Base-by-base conservation (phyloP, 257 asterid species). In the Nicotiana tomentosiformis region DNA sequence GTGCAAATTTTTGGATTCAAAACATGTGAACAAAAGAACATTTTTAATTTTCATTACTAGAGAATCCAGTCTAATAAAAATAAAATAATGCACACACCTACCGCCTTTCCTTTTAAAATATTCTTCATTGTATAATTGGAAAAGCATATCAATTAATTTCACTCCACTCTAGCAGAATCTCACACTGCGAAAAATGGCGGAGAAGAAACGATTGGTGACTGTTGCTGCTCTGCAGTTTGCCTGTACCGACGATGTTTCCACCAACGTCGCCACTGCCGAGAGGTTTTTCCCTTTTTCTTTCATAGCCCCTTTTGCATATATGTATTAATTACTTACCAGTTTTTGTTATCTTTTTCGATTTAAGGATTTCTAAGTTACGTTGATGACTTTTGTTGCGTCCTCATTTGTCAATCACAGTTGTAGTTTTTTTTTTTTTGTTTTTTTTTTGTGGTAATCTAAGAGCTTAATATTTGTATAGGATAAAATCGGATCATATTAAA, bases 231-330 rank as follows among this genome's bases (percentile, higher is more conserved):
- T 23, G 26, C 26, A 23, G 26, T 23, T 23, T 23, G 26, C 26
- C 26, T 23, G 26, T 89, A 87, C 98, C 30, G 98, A 95, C 84
- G 98, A 95, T 80, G 85, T 92, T 78, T 78, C 96, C 78, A 90
- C 93, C 87, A 95, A 93, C 89, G 93, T 95, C 80, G 90, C 88
- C 49, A 81, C 87, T 4, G 98, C 98, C 61, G 98, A 93, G 85
- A 91, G 96, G 99, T 95, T n/a, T 46, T 30, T 2, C 26, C 39
- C 35, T 79, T 23, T 23, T 56, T 35, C 12, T 39, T 43, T n/a
- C 5, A 16, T 43, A 20, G 78, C 58, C 17, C 3, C 17, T 70
- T 43, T 70, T 70, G 35, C 6, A 55, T n/a, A 70, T 70, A 10
- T 43, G 35, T 43, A 39, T 69, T 7, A 61, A 18, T 18, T 20